A percentile compares a stretch with the other conserved stretches of the same genome.
Evolutionary conservation across 495 filamentous ascomycete species (phyloP).

Genomic region (Talaromyces borbonicus): DNA sequence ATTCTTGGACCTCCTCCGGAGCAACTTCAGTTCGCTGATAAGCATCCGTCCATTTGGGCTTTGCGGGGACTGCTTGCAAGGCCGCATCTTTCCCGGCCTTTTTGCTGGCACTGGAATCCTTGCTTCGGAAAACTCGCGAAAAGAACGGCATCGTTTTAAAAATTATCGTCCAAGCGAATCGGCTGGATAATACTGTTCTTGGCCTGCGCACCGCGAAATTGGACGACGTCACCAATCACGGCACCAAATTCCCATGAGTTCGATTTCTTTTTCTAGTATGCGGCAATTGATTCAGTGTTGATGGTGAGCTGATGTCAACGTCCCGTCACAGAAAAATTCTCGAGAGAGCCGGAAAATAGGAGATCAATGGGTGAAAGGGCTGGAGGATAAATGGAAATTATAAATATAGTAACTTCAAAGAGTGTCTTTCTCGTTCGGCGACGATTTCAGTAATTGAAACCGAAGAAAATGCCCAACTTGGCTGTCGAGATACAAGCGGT

Average conservation of each 20-base stretch:
- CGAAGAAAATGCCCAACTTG: no score
- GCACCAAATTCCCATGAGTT: background rate
- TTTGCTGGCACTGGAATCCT: constrained; percentile 50
- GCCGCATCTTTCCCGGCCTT: constrained; percentile 48
- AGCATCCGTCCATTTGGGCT: constrained; percentile 80
- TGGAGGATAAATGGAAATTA: background rate
- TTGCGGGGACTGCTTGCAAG: constrained; percentile 40
- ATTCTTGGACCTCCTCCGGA: constrained; percentile 82
- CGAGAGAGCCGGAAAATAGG: background rate
- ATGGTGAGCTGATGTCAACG: constrained; percentile 3
- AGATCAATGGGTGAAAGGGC: constrained; percentile 2
- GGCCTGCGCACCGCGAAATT: background rate
- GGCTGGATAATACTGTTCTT: background rate
- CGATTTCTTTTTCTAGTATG: constrained; percentile 5
- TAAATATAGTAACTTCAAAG: background rate
- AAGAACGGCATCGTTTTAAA: constrained; percentile 49
- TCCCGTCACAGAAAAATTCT: constrained; percentile 5
- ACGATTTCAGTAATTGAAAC: background rate
- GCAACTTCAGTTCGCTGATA: constrained; percentile 79
- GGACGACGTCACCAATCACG: background rate
- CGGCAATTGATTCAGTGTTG: no score
- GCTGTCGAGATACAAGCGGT: no score
- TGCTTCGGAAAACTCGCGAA: constrained; percentile 60
- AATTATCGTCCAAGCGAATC: background rate
- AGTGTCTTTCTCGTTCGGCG: background rate